Evolutionary conservation across 2,329 filamentous ascomycete species (phyloP).

Genomic region (Fusarium hainanense): DNA sequence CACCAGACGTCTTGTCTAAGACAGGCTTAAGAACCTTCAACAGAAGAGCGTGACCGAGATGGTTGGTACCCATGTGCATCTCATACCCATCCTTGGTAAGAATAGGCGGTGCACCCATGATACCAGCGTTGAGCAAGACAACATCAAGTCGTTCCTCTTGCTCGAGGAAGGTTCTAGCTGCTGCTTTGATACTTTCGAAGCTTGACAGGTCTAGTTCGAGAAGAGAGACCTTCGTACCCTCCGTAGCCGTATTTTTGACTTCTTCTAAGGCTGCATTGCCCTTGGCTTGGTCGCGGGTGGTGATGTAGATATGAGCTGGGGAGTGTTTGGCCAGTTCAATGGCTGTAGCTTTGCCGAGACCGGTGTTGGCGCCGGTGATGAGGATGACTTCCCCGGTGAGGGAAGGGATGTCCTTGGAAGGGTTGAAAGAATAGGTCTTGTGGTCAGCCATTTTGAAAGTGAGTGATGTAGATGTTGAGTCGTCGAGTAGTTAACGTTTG

Average conservation of each 20-base stretch:
- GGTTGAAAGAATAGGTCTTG: accelerated
- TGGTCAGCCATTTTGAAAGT: neutral
- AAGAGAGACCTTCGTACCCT: neutral
- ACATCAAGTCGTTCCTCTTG: neutral
- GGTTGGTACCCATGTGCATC: conserved; percentile 17
- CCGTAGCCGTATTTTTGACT: accelerated
- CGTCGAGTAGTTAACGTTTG: accelerated
- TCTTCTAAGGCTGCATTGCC: accelerated
- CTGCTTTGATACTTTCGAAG: neutral
- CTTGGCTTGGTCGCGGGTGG: neutral
- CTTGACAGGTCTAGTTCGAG: neutral
- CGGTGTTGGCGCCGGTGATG: conserved; percentile 2
- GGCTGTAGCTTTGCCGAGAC: conserved; percentile 5
- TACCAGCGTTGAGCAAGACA: conserved; percentile 1
- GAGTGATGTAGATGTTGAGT: accelerated
- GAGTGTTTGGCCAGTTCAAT: conserved; percentile 1
- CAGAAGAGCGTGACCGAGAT: neutral
- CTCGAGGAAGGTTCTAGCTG: neutral
- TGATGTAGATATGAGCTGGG: conserved; percentile 2
- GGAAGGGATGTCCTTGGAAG: neutral
- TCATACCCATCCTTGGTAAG: conserved; percentile 5
- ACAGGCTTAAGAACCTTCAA: neutral
- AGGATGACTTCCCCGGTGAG: neutral
- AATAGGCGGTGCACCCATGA: conserved; percentile 2
- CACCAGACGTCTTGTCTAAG: accelerated